Conservation (phyloP, 305 asterid species). For the Fraxinus platypoda region DNA sequence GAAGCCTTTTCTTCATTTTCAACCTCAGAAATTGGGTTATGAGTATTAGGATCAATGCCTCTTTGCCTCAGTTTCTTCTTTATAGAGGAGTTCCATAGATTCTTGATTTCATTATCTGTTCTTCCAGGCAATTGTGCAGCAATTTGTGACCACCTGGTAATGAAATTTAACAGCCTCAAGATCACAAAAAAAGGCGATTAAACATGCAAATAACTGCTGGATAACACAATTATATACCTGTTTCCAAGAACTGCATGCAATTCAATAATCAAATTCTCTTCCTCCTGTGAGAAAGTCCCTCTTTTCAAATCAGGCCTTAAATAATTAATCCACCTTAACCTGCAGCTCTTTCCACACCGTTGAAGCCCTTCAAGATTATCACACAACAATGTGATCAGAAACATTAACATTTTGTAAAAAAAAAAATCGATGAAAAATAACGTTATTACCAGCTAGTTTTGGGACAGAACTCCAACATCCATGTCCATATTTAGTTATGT, state of each 20-base stretch:
- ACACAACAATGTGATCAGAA: background rate
- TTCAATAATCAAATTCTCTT: slow-evolving; percentile 77
- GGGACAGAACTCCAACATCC: slow-evolving; percentile 99
- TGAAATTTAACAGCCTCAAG: background rate
- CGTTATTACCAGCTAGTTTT: slow-evolving; percentile 60
- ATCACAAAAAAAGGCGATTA: background rate
- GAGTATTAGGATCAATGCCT: slow-evolving; percentile 92
- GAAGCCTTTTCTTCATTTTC: slow-evolving; percentile 38
- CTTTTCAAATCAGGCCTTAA: slow-evolving; percentile 86
- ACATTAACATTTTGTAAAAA: background rate
- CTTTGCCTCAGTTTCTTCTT: slow-evolving; percentile 85
- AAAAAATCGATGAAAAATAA: background rate
- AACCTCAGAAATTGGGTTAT: slow-evolving; percentile 61
- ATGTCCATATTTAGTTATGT: slow-evolving; percentile 70
- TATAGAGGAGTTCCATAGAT: slow-evolving; percentile 89
- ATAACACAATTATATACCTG: slow-evolving; percentile 40
- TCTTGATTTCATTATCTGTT: slow-evolving; percentile 93
- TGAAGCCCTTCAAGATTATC: slow-evolving; percentile 53
- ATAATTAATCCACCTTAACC: slow-evolving; percentile 83
- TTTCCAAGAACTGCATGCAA: slow-evolving; percentile 85
- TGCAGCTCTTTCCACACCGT: slow-evolving; percentile 90
- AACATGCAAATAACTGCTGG: background rate
- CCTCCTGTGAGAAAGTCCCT: slow-evolving; percentile 78
- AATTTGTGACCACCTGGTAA: slow-evolving; percentile 84
- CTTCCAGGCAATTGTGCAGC: slow-evolving; percentile 91